Evolutionary conservation across 495 filamentous ascomycete species (phyloP), one percentile per base, ranked within the genome.

Genomic region (Penicillium maclennaniae): DNA sequence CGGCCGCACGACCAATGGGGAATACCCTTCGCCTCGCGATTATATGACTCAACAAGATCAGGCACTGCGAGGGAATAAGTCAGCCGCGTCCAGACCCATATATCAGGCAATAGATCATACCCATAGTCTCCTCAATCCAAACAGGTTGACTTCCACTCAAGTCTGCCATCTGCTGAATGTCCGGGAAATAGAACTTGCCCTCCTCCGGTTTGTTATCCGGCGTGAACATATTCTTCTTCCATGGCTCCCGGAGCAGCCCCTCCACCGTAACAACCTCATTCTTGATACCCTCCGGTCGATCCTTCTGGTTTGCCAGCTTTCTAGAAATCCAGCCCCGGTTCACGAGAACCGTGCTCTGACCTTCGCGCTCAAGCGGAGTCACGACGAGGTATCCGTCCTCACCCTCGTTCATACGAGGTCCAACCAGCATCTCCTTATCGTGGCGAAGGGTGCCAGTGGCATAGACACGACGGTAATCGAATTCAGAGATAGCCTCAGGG

Each of bases 221-320:
- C 51, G 93, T 98, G 63, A 98, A 98, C 79, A 91, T 86, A 63
- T 98, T 98, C 80, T 90, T 95, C 79, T 91, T 88, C 85, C 89
- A 95, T 26, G 95, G 92, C 74, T 91, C 83, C 48, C 93, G 71
- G 63, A 98, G 67, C 64, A 98, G 65, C 4, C 93, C 93, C 65
- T 95, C 83, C 2, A 97, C 83, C 7, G 76, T 80, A 3, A 98
- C 85, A 60, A 83, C 80, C 0, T 80, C 88, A 28, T 63, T 62
- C 2, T 84, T 83, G 47, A 97, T 51, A 4, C 81, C 79, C 25
- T 80, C 77, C 0, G 61, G 59, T 21, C 91, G 69, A 45, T 77
- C 77, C 59, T 73, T 69, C 70, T 93, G 87, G 39, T 80, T 67
- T 56, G 78, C 78, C 53, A 84, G 63, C 53, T 84, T 83, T 75